phyloP scores from a whole-genome alignment of 768 basidiomycete species.

The Hortiboletus campestris region DNA sequence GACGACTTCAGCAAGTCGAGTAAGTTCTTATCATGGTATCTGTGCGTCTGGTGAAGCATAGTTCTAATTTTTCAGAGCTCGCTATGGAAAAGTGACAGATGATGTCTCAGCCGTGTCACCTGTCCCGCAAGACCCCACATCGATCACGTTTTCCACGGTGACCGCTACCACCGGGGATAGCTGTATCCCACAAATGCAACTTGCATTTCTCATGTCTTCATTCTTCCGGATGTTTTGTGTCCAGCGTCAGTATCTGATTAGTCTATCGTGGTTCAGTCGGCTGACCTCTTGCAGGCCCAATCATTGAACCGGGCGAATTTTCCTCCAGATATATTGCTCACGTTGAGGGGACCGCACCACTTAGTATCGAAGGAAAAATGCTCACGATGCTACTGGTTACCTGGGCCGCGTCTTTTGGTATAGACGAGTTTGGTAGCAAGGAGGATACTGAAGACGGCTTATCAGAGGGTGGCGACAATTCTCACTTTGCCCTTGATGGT shows the following conservation, averaged over 20 bases:
- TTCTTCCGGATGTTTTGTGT: constrained; percentile 85
- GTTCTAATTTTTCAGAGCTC: constrained; percentile 47
- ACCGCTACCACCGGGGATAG: constrained; percentile 21
- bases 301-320: constrained; percentile 82
- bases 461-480: neutral
- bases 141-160: constrained; percentile 6
- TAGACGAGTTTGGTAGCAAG: constrained; percentile 74
- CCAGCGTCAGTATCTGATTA: constrained; percentile 60
- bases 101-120: constrained; percentile 28
- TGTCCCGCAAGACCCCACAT: constrained; percentile 25
- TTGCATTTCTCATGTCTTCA: constrained; percentile 77
- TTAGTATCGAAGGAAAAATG: constrained; percentile 73
- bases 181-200: constrained; percentile 68
- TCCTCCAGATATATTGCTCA: constrained; percentile 68
- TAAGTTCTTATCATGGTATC: constrained; percentile 38
- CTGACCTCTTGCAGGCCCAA: constrained; percentile 58
- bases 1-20: constrained; percentile 84
- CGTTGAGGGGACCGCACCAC: constrained; percentile 54
- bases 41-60: constrained; percentile 1
- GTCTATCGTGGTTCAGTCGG: neutral
- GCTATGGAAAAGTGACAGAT: constrained; percentile 69
- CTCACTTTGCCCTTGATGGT: constrained; percentile 16
- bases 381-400: constrained; percentile 78
- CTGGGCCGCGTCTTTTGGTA: constrained; percentile 88
- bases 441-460: constrained; percentile 21